Evolutionary conservation across 108 stramenopile species (phyloP), one percentile per base, ranked within the genome.

Genomic region (Fistulifera solaris): DNA sequence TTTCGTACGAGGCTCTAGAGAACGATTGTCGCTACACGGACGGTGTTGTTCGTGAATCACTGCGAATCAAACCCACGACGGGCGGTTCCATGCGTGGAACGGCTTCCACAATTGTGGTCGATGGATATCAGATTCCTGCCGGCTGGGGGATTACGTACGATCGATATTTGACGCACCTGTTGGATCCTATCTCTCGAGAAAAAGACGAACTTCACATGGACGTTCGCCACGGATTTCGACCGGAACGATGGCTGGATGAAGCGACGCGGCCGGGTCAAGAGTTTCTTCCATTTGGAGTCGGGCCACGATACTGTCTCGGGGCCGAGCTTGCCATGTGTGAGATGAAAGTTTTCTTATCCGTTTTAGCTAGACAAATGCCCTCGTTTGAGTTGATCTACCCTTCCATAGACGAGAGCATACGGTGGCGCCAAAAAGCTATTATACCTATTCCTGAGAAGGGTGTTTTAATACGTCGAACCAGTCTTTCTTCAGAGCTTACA

Each of bases 281-380:
- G 25, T 78, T 54, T 54, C 60, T 79, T 44, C 71, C 73, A 0
- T 71, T 72, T 51, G 77, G 77, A 6, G 55, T 22, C 40, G 77
- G 77, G 25, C 73, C 73, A 2, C 54, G 80, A 15, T 69, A 61
- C 22, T 81, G 80, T 45, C 63, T 75, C 5, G 80, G 80, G 0
- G 19, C 31, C 11, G 61, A 70, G n/a, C 57, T 81, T 40, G 76
- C 76, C 28, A 48, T 63, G 58, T 55, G 65, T 1, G 79, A 81
- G 57, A 74, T 81, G 76, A 77, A 75, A 44, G 67, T 77, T 13
- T 81, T 81, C 58, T 56, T 77, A 3, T 66, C 80, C 10, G 48
- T 75, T 1, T 61, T 81, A 59, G 80, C 76, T 16, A 73, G 80
- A 28, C 64, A 70, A 21, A 62, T 71, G 8, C 31, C 31, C 8